Evolutionary conservation across 495 filamentous ascomycete genomes (phyloP), one percentile per base, ranked within the genome.

Genomic region (Xylaria flabelliformis): DNA sequence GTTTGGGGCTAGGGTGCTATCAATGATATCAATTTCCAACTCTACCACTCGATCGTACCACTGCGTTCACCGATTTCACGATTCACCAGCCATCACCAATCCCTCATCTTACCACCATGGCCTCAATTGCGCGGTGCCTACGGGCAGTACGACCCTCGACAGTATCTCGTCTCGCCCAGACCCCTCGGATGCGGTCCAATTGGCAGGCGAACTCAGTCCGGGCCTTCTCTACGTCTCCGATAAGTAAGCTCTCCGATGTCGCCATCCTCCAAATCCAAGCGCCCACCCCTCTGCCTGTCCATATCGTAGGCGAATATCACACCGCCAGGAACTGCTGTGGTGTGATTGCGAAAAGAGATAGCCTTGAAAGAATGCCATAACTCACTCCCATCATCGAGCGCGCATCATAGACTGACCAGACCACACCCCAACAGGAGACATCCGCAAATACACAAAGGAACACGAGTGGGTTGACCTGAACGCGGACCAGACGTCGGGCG

Each of bases 391-490:
- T 19, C 21, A 19, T 64, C 29, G 62, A 44, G 62, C 62, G 62
- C 62, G 67, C 36, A n/a, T 13, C 13, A 21, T 29, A 1, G 17
- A 48, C 74, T 75, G 48, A 77, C 72, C 21, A 65, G 55, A 53
- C 29, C 50, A 26, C n/a, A 4, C 39, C 21, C 73, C 61, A 50
- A 64, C 68, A 89, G 87, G 82, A 74, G 81, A 82, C 74, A 85
- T 91, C 75, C 95, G 96, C 87, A 94, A 91, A 79, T 99, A 97
- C 87, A 98, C 97, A 75, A 90, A 93, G 81, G 97, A 97, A 76
- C 96, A 99, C 86, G 96, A 99, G 86, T 99, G 97, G 97, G 90
- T 99, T 76, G 93, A 97, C 82, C 84, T 97, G 42, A 89, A 89
- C 63, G 89, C 87, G 39, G 90, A 96, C 82, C 88, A 90, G 74